phyloP scores from a whole-genome alignment of 2,329 filamentous ascomycete species.

The Plectosphaerella cucumerina region DNA sequence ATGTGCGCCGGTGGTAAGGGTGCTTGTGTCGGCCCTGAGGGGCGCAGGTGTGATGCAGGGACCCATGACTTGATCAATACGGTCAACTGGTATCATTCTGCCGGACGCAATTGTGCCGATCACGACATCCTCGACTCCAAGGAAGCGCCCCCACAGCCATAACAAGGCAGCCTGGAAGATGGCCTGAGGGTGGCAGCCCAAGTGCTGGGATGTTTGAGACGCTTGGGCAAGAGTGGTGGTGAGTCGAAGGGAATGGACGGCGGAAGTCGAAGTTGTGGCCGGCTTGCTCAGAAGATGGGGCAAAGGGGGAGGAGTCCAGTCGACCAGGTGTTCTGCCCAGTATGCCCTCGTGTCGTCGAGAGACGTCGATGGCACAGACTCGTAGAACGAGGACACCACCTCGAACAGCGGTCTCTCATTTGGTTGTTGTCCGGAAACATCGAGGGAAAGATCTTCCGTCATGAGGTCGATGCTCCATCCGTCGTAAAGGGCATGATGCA shows the following conservation, averaged over 20 bases:
- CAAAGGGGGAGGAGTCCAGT: slow-evolving; percentile 53
- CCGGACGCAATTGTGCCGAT: slow-evolving; percentile 82
- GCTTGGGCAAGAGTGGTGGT: slow-evolving; percentile 27
- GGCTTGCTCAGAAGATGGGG: slow-evolving; percentile 27
- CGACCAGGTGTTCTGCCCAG: slow-evolving; percentile 65
- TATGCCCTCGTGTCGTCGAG: slow-evolving; percentile 50
- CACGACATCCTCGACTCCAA: slow-evolving; percentile 61
- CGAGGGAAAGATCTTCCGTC: slow-evolving; percentile 56
- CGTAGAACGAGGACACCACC: slow-evolving; percentile 49
- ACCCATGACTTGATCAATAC: slow-evolving; percentile 70
- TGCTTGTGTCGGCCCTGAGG: slow-evolving; percentile 56
- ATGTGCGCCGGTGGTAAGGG: slow-evolving; percentile 49
- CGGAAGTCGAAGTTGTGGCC: slow-evolving; percentile 19
- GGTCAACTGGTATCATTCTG: slow-evolving; percentile 65
- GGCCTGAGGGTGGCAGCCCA: slow-evolving; percentile 59
- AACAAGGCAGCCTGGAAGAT: slow-evolving; percentile 71
- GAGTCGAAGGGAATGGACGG: slow-evolving; percentile 22
- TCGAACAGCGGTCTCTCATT: slow-evolving; percentile 54
- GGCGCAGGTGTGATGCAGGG: slow-evolving; percentile 78
- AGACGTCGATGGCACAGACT: slow-evolving; percentile 15
- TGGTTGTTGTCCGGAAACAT: slow-evolving; percentile 32
- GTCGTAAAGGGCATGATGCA: slow-evolving; percentile 86
- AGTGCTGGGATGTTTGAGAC: slow-evolving; percentile 27
- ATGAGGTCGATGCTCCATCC: slow-evolving; percentile 88
- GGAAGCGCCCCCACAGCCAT: slow-evolving; percentile 61